Conservation (phyloP, 768 basidiomycete genomes). For the Leccinum boreale region DNA sequence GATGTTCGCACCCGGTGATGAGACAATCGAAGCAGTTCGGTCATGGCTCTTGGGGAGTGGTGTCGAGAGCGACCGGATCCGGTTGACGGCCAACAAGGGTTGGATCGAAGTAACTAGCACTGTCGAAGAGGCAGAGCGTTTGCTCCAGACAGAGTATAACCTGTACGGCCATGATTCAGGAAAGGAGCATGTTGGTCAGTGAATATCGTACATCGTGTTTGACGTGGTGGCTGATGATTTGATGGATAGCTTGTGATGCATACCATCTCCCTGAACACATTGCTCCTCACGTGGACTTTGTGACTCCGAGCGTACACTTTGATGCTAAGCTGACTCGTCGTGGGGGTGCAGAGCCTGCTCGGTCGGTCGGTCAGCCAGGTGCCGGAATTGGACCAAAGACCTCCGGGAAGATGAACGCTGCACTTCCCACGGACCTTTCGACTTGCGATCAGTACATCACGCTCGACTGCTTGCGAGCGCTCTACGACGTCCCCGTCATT, state of each 20-base stretch:
- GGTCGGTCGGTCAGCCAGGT: conserved; percentile 16
- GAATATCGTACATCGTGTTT: background rate
- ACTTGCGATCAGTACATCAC: conserved; percentile 30
- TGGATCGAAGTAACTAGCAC: conserved; percentile 30
- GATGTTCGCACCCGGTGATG: conserved; percentile 27
- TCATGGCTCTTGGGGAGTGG: conserved; percentile 29
- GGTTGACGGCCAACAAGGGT: conserved; percentile 19
- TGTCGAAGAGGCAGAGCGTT: conserved; percentile 32
- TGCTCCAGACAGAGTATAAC: conserved; percentile 33
- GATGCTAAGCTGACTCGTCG: conserved; percentile 23
- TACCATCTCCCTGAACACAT: conserved; percentile 35
- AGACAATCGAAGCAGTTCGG: conserved; percentile 25
- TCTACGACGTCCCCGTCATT: conserved; percentile 22
- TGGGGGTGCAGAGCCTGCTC: background rate
- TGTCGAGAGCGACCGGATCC: conserved; percentile 21
- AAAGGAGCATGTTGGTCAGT: conserved; percentile 28
- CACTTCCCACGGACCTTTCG: conserved; percentile 11
- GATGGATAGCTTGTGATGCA: conserved; percentile 28
- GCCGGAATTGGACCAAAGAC: conserved; percentile 21
- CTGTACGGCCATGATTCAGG: conserved; percentile 29
- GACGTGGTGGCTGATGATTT: background rate
- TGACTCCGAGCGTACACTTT: conserved; percentile 34
- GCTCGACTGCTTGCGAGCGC: conserved; percentile 28
- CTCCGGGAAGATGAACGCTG: conserved; percentile 7
- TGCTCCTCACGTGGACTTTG: conserved; percentile 32